A percentile compares a stretch with the other conserved stretches of the same genome.
phyloP scores from a whole-genome alignment of 768 basidiomycete genomes.

The Tricholoma flavovirens region DNA sequence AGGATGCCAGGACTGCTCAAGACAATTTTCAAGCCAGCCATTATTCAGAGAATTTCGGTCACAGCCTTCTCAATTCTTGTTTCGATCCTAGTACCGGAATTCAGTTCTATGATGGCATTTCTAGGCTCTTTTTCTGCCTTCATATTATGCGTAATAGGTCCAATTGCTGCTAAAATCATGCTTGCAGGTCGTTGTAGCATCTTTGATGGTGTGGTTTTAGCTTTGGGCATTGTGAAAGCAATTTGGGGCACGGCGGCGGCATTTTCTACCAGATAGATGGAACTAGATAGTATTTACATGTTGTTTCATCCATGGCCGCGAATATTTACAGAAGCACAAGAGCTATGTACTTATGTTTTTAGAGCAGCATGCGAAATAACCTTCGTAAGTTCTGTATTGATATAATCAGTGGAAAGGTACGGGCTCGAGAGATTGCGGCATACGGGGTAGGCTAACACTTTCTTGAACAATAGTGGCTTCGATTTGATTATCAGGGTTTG shows the following conservation, averaged over 20 bases:
- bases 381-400: conserved; percentile 59
- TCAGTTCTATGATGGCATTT: conserved; percentile 82
- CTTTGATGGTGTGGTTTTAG: conserved; percentile 52
- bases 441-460: conserved; percentile 75
- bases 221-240: conserved; percentile 57
- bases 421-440: conserved; percentile 23
- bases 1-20: conserved; percentile 29
- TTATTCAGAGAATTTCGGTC: conserved; percentile 53
- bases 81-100: conserved; percentile 75
- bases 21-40: conserved; percentile 28
- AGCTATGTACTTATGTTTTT: conserved; percentile 37
- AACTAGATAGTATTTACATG: not conserved
- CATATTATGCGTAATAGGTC: conserved; percentile 70
- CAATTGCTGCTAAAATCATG: conserved; percentile 64
- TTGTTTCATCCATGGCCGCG: not conserved
- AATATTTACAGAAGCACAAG: not conserved
- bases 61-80: conserved; percentile 56
- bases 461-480: conserved; percentile 83
- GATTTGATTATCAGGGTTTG: conserved; percentile 86
- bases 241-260: conserved; percentile 72
- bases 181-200: conserved; percentile 43
- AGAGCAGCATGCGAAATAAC: conserved; percentile 64
- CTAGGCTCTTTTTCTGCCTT: conserved; percentile 86
- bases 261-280: conserved; percentile 33
- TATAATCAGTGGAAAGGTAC: conserved; percentile 7